Conservation (phyloP, 2,329 filamentous ascomycete genomes). For the Ophiostoma novo-ulmi region DNA sequence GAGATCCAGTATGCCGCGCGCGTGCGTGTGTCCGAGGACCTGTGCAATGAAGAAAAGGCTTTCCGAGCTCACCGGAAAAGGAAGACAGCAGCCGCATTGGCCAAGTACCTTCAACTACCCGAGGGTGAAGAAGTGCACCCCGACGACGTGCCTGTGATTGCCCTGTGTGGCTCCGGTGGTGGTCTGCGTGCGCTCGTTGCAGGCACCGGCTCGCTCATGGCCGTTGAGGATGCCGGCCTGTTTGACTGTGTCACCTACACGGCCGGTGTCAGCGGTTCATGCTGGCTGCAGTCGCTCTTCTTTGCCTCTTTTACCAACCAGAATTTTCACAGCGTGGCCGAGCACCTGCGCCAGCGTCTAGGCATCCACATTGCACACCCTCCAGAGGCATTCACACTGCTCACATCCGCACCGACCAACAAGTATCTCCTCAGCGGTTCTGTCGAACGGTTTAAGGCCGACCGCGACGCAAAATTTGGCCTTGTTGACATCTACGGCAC, state of each 20-base stretch:
- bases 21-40: constrained; percentile 70
- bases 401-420: constrained; percentile 87
- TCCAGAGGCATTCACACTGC: constrained; percentile 70
- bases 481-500: constrained; percentile 91
- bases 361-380: constrained; percentile 90
- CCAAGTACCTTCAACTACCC: constrained; percentile 72
- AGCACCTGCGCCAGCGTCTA: constrained; percentile 80
- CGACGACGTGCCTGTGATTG: constrained; percentile 88
- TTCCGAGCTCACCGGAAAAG: constrained; percentile 66
- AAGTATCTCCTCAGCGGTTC: constrained; percentile 83
- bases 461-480: constrained; percentile 74
- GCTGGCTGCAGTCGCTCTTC: constrained; percentile 88
- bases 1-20: constrained; percentile 78
- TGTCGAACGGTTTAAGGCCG: constrained; percentile 86
- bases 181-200: constrained; percentile 86
- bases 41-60: constrained; percentile 76
- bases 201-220: constrained; percentile 80
- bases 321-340: constrained; percentile 63
- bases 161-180: constrained; percentile 89
- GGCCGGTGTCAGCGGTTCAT: constrained; percentile 90
- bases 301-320: constrained; percentile 71
- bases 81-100: constrained; percentile 67
- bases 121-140: constrained; percentile 75
- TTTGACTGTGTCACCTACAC: constrained; percentile 95
- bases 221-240: constrained; percentile 76